Conservation (phyloP, 257 asterid species). For the Cordia subcordata region DNA sequence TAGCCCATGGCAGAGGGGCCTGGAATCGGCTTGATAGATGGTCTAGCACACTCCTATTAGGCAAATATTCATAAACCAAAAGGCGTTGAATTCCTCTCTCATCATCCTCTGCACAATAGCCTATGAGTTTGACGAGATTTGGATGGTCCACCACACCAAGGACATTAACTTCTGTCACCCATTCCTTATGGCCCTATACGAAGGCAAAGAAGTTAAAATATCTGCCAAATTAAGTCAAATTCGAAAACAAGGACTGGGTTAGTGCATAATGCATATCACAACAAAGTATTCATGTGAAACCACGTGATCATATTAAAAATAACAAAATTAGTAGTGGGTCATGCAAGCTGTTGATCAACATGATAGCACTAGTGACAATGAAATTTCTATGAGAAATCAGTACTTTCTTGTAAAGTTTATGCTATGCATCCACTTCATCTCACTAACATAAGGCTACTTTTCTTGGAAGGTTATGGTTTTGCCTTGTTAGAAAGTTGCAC, state of each 20-base stretch:
- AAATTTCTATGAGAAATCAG: too few relatives aligned
- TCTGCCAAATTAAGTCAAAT: not conserved
- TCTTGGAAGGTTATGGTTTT: too few relatives aligned
- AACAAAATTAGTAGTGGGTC: too few relatives aligned
- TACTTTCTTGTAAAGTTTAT: too few relatives aligned
- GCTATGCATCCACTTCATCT: too few relatives aligned
- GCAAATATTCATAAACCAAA: constrained; percentile 65
- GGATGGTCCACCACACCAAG: constrained; percentile 80
- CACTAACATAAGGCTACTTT: too few relatives aligned
- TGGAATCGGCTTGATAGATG: constrained; percentile 61
- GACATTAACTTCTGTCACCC: constrained; percentile 90
- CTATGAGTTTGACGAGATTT: constrained; percentile 78
- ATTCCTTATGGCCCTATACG: constrained; percentile 84
- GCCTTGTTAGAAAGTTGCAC: too few relatives aligned
- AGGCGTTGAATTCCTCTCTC: constrained; percentile 92
- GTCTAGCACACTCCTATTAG: constrained; percentile 70
- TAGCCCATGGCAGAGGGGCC: constrained; percentile 70
- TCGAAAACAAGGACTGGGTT: not conserved
- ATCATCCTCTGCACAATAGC: constrained; percentile 85
- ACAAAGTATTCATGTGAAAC: too few relatives aligned
- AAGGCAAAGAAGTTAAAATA: not conserved
- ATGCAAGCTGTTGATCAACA: too few relatives aligned
- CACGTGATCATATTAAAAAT: too few relatives aligned
- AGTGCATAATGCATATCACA: too few relatives aligned
- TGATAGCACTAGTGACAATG: too few relatives aligned